These are phyloP conservation scores for Acer saccharum DNA, from an alignment of 345 rosid species.

Conservation along the genomic window DNA sequence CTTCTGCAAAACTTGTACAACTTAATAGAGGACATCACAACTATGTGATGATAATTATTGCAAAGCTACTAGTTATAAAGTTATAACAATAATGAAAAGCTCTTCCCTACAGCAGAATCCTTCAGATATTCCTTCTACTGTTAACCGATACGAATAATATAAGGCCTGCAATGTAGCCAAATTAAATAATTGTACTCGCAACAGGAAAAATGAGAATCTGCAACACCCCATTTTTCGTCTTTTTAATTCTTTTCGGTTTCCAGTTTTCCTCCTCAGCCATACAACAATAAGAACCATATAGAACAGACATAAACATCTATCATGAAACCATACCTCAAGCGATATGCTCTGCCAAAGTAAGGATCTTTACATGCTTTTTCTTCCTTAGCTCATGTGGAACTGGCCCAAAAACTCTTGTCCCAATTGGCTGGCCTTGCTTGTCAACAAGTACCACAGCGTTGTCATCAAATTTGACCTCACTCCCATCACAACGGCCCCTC, in stretches of 20 bases:
- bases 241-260: neutral
- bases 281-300: neutral
- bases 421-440: conserved; percentile 73
- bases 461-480: conserved; percentile 89
- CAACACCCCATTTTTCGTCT: neutral
- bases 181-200: neutral
- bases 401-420: conserved; percentile 86
- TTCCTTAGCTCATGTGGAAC: conserved; percentile 95
- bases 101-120: neutral
- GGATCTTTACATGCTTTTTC: conserved; percentile 84
- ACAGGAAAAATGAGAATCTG: neutral
- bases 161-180: neutral
- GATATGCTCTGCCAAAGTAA: conserved; percentile 80
- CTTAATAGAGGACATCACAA: neutral
- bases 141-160: neutral
- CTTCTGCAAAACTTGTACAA: neutral
- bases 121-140: neutral
- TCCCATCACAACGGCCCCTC: conserved; percentile 84
- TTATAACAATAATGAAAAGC: neutral
- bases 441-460: conserved; percentile 83
- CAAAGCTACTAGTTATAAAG: neutral
- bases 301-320: neutral
- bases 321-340: conserved; percentile 44
- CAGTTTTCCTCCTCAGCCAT: neutral
- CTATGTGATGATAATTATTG: neutral